A percentile compares a stretch with the other conserved stretches of the same genome.
These are phyloP conservation scores for Tulasnella calospora DNA, from an alignment of 768 basidiomycete species.

Conservation along the genomic window DNA sequence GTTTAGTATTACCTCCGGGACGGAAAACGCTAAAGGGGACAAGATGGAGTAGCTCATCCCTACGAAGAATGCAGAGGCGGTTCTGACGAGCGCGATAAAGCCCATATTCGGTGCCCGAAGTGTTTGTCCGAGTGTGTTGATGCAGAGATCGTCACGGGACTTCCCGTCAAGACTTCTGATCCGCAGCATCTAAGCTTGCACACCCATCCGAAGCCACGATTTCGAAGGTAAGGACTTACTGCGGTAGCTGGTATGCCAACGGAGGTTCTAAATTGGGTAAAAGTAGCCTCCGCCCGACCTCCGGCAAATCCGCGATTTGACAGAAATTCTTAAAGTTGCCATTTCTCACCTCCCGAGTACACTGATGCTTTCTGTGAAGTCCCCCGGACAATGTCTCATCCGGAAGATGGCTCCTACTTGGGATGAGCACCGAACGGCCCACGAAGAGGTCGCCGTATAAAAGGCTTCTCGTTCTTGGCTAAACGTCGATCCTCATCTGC, in stretches of 20 bases:
- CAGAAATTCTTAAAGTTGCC: background rate
- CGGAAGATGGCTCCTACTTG: background rate
- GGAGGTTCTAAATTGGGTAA: background rate
- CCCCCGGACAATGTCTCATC: background rate
- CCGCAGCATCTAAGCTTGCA: background rate
- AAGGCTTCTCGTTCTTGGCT: background rate
- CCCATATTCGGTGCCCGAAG: background rate
- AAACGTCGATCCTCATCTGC: background rate
- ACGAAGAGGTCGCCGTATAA: background rate
- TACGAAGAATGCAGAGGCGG: background rate
- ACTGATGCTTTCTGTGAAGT: background rate
- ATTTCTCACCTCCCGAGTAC: background rate
- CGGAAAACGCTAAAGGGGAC: background rate
- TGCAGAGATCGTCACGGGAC: background rate
- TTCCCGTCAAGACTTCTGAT: background rate
- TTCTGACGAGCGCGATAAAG: background rate
- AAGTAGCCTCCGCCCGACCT: background rate
- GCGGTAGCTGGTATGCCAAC: background rate
- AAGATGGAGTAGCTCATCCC: background rate
- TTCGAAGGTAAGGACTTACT: background rate
- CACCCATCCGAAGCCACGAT: background rate
- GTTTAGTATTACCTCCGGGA: background rate
- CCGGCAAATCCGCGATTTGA: constrained; percentile 5
- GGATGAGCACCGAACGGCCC: background rate
- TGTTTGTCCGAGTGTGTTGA: background rate